Base-by-base conservation (phyloP, 2,329 filamentous ascomycete species). In the Gliomastix tumulicola region DNA sequence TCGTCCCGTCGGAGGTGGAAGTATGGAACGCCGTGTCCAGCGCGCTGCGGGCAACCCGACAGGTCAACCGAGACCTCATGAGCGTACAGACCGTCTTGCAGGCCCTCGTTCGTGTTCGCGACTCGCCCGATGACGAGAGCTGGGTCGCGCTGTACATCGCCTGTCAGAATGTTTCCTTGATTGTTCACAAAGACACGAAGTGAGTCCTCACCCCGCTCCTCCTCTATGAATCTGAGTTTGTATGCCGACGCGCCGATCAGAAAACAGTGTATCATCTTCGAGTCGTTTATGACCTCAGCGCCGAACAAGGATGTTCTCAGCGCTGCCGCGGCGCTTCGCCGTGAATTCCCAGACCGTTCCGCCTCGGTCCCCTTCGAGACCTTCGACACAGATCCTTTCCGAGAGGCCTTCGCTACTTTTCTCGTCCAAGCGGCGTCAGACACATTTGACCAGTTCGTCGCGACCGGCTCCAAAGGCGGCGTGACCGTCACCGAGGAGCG, bases 281-380 rank as follows among this genome's bases (percentile, higher is more conserved):
- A 84, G 50, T 63, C 64, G 0, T 83, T 83, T 38, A 79, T 84
- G 49, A 63, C 71, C 0, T 79, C 77, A 0, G 61, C 80, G 0
- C 49, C 50, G 1, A 72, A 71, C 2, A 61, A 73, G 30, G 55
- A 65, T 12, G 71, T 80, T 1, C 58, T 82, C 3, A 63, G 65
- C 1, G 54, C 72, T 0, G 53, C 70, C 16, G 63, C 63, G 19
- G 68, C 76, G 3, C 51, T 84, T 0, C 47, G 60, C 38, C 79
- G 78, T 67, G 63, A 71, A 15, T 84, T 84, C 42, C 80, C 80
- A 0, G 74, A 71, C 0, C 56, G 54, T 13, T 66, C 71, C 0
- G 69, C 73, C 0, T 57, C 63, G 0, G 47, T 82, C 4, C 57
- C 74, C 0, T 44, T 51, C 3, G 16, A 45, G 1, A 49, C 49